Evolutionary conservation across 2,329 filamentous ascomycete species (phyloP).

Genomic region (Pseudonectria buxi): DNA sequence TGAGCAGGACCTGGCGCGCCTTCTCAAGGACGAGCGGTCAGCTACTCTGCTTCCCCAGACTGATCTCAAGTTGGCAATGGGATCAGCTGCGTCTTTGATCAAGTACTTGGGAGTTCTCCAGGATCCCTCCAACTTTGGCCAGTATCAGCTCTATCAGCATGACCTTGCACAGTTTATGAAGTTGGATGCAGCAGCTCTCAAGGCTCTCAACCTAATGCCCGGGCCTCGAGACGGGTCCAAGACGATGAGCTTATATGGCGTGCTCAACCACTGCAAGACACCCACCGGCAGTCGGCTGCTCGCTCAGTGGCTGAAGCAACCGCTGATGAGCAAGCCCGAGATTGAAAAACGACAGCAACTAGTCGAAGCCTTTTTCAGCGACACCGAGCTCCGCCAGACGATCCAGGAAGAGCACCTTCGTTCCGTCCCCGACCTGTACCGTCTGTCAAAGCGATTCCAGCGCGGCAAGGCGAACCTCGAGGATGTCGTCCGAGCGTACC

Average conservation of each 20-base stretch:
- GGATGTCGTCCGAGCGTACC: slow-evolving; percentile 91
- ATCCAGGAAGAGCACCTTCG: slow-evolving; percentile 95
- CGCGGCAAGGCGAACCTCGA: slow-evolving; percentile 85
- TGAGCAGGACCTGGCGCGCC: slow-evolving; percentile 82
- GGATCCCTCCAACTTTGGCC: slow-evolving; percentile 90
- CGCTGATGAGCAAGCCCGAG: slow-evolving; percentile 81
- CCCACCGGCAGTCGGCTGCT: slow-evolving; percentile 83
- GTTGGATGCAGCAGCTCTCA: slow-evolving; percentile 86
- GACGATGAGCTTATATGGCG: slow-evolving; percentile 90
- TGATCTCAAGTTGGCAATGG: slow-evolving; percentile 93
- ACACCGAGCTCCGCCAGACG: slow-evolving; percentile 87
- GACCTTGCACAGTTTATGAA: slow-evolving; percentile 98
- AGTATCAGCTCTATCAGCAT: slow-evolving; percentile 96
- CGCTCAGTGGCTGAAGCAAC: slow-evolving; percentile 96
- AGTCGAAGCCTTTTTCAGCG: slow-evolving; percentile 88
- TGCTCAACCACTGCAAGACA: slow-evolving; percentile 97
- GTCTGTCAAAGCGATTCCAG: slow-evolving; percentile 91
- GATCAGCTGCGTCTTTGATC: slow-evolving; percentile 85
- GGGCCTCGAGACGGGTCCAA: slow-evolving; percentile 92
- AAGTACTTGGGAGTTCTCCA: slow-evolving; percentile 89
- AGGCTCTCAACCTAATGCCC: slow-evolving; percentile 95
- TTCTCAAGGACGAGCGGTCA: slow-evolving; percentile 80
- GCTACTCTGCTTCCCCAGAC: slow-evolving; percentile 76
- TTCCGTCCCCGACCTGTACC: slow-evolving; percentile 88
- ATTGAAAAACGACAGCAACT: slow-evolving; percentile 90